Conservation (phyloP, 1,139 yeast genomes). For the Petasospora fabianii region DNA sequence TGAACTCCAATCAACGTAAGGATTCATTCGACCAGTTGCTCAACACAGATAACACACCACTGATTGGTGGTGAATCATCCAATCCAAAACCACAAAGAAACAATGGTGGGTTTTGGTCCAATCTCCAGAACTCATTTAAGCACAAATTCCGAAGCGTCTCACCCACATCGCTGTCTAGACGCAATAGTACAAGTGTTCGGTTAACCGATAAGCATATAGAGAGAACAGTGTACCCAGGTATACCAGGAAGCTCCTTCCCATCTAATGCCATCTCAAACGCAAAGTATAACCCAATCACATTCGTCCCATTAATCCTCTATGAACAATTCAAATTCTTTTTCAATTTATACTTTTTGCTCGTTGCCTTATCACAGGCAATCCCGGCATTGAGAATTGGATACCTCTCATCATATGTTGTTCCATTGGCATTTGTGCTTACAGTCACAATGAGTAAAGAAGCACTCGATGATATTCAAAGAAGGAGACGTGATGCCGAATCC, state of each 20-base stretch:
- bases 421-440: constrained; percentile 84
- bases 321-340: constrained; percentile 97
- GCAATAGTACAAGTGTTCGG: constrained; percentile 24
- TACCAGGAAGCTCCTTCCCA: constrained; percentile 46
- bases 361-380: constrained; percentile 91
- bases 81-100: background rate
- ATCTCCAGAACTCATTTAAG: background rate
- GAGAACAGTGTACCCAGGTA: constrained; percentile 38
- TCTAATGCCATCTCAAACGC: constrained; percentile 91
- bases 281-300: constrained; percentile 84
- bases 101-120: constrained; percentile 6
- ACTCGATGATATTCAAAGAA: constrained; percentile 84
- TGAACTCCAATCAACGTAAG: constrained; percentile 20
- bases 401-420: constrained; percentile 87
- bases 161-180: constrained; percentile 8
- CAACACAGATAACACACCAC: constrained; percentile 25
- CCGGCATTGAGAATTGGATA: constrained; percentile 93
- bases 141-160: constrained; percentile 1
- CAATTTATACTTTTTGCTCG: constrained; percentile 85
- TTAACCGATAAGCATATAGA: constrained; percentile 33
- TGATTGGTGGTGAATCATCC: constrained; percentile 12
- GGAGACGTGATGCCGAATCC: constrained; percentile 86
- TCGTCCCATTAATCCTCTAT: constrained; percentile 82
- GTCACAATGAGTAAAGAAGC: constrained; percentile 97
- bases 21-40: constrained; percentile 27